phyloP scores from a whole-genome alignment of 768 basidiomycete species.

The Kwoniella mangroviensis region DNA sequence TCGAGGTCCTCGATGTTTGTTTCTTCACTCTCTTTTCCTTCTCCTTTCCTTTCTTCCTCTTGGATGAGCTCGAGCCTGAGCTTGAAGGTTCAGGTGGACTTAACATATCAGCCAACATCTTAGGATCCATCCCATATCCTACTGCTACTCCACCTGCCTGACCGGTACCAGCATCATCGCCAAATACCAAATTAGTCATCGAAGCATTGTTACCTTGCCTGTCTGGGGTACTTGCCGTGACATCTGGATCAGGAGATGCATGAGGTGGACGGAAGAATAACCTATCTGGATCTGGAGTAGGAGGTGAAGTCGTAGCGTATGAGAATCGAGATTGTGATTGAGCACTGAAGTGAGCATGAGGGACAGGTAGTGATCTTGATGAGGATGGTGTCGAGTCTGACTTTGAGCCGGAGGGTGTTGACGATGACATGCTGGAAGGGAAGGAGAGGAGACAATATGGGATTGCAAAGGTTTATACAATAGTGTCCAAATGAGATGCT shows the following conservation, averaged over 20 bases:
- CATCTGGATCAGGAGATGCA: neutral
- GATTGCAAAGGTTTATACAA: neutral
- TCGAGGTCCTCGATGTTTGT: neutral
- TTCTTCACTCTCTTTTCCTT: neutral
- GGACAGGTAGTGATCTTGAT: neutral
- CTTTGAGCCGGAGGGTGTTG: neutral
- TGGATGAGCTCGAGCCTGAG: neutral
- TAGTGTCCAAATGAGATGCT: neutral
- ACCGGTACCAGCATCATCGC: neutral
- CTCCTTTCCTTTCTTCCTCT: slow-evolving; percentile 7
- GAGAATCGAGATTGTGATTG: slow-evolving; percentile 1
- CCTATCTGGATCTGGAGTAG: slow-evolving; percentile 8
- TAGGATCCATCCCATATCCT: slow-evolving; percentile 9
- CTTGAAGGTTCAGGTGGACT: neutral
- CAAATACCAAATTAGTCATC: neutral
- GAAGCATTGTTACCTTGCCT: neutral
- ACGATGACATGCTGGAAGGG: neutral
- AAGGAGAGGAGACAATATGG: neutral
- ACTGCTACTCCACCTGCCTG: slow-evolving; percentile 1
- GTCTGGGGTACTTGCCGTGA: neutral
- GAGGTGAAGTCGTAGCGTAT: slow-evolving; percentile 8
- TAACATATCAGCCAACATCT: slow-evolving; percentile 13
- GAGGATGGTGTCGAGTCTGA: neutral
- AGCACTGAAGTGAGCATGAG: neutral
- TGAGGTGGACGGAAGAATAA: slow-evolving; percentile 11